Evolutionary conservation across 192 early-diverging fungal genomes (phyloP).

Genomic region (Diversispora eburnea): DNA sequence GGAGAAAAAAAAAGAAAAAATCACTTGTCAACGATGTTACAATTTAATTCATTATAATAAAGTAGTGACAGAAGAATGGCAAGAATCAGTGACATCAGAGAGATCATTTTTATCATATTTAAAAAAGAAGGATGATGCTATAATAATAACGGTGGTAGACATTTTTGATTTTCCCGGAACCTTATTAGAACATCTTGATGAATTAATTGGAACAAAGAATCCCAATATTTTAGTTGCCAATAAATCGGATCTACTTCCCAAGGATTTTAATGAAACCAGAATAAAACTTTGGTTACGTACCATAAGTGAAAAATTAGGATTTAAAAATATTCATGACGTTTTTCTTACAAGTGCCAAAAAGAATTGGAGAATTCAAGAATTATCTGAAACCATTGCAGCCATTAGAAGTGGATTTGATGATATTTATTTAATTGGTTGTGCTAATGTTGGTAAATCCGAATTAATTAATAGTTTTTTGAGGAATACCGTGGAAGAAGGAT

Average conservation of each 20-base stretch:
- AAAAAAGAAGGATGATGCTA: constrained; percentile 45
- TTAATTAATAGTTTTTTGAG: constrained; percentile 63
- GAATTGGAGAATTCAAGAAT: constrained; percentile 48
- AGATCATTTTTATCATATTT: constrained; percentile 53
- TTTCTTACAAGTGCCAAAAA: constrained; percentile 61
- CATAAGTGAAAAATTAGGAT: constrained; percentile 23
- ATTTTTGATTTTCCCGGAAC: constrained; percentile 67
- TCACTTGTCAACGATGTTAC: constrained; percentile 68
- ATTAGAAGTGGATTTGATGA: constrained; percentile 45
- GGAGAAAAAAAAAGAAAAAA: background rate
- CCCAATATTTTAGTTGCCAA: constrained; percentile 60
- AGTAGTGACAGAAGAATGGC: constrained; percentile 35
- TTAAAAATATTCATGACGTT: constrained; percentile 39
- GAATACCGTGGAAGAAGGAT: constrained; percentile 42
- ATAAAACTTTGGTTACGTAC: constrained; percentile 52
- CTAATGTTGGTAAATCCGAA: constrained; percentile 78
- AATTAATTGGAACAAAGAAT: constrained; percentile 47
- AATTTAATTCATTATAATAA: constrained; percentile 54
- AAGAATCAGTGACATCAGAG: constrained; percentile 48
- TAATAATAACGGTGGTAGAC: constrained; percentile 62
- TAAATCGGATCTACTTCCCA: constrained; percentile 68
- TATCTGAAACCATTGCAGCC: constrained; percentile 44
- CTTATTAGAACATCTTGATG: constrained; percentile 44
- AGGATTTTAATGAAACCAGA: constrained; percentile 43
- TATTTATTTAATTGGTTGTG: constrained; percentile 67